Evolutionary conservation across 2,329 filamentous ascomycete species (phyloP).

Genomic region (Penicillium frequentans): DNA sequence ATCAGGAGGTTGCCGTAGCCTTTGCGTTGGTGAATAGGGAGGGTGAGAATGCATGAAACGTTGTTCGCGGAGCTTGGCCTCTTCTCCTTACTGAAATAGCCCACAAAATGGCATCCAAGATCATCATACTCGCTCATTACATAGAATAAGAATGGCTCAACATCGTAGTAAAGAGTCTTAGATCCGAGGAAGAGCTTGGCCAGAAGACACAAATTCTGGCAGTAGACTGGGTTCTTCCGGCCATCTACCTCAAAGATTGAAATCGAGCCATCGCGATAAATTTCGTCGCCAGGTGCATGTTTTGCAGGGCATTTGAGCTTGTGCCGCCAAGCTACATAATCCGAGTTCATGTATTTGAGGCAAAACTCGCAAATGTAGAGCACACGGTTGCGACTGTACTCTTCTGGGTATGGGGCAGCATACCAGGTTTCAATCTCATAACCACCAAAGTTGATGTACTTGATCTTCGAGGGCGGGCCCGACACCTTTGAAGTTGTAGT

Average conservation of each 20-base stretch:
- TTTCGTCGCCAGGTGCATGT: conserved; percentile 95
- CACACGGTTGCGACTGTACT: conserved; percentile 93
- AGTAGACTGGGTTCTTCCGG: conserved; percentile 90
- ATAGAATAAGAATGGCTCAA: conserved; percentile 98
- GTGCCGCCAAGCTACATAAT: conserved; percentile 96
- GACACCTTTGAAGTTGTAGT: conserved; percentile 69
- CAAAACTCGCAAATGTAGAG: conserved; percentile 99
- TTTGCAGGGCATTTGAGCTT: conserved; percentile 96
- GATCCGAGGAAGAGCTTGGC: conserved; percentile 97
- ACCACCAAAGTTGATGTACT: conserved; percentile 96
- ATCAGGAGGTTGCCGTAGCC: conserved; percentile 96
- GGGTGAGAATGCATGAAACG: conserved; percentile 92
- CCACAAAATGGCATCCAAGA: conserved; percentile 90
- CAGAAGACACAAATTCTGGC: conserved; percentile 89
- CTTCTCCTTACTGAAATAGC: conserved; percentile 99
- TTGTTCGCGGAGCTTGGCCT: conserved; percentile 93
- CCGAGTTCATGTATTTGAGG: conserved; percentile 98
- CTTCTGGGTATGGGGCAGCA: conserved; percentile 94
- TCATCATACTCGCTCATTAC: conserved; percentile 92
- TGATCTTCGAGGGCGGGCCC: conserved; percentile 93
- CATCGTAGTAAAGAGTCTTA: conserved; percentile 98
- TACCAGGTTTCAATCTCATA: conserved; percentile 99
- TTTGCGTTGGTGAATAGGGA: conserved; percentile 95
- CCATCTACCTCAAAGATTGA: conserved; percentile 98
- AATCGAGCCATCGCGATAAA: conserved; percentile 90